Percentiles rank a stretch among this genome's conserved stretches.
These are phyloP conservation scores for Pleurotus sapidus DNA, from an alignment of 768 basidiomycete genomes.

Conservation along the genomic window DNA sequence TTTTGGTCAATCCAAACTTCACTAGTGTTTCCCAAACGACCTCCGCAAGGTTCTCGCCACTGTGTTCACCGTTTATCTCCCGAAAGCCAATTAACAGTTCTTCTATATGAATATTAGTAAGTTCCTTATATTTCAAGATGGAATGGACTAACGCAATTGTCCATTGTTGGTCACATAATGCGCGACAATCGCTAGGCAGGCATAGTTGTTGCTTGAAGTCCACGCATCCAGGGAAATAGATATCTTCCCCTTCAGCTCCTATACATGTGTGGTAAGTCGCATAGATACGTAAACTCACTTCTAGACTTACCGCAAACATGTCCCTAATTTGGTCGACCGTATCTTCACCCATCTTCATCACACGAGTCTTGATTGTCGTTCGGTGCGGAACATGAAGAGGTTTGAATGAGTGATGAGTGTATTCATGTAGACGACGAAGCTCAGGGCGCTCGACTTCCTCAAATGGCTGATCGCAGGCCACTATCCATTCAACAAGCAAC, in stretches of 20 bases:
- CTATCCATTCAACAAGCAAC: constrained; percentile 15
- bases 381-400: constrained; percentile 9
- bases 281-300: neutral
- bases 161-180: constrained; percentile 24
- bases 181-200: constrained; percentile 25
- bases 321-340: constrained; percentile 8
- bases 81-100: constrained; percentile 33
- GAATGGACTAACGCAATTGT: constrained; percentile 12
- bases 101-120: constrained; percentile 15
- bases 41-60: constrained; percentile 32
- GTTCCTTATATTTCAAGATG: too few species aligned
- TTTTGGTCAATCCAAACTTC: constrained; percentile 20
- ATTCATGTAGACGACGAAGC: constrained; percentile 14
- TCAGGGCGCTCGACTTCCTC: constrained; percentile 18
- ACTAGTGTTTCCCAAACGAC: constrained; percentile 25
- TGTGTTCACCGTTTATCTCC: constrained; percentile 30
- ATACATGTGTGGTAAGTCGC: neutral
- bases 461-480: constrained; percentile 17
- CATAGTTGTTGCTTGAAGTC: constrained; percentile 27
- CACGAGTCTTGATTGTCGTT: constrained; percentile 1
- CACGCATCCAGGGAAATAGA: constrained; percentile 25
- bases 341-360: constrained; percentile 13
- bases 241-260: constrained; percentile 14
- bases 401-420: constrained; percentile 9
- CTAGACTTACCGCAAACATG: constrained; percentile 15